phyloP scores from a whole-genome alignment of 1,284 basidiomycete genomes.

The Stygiomarasmius scandens region DNA sequence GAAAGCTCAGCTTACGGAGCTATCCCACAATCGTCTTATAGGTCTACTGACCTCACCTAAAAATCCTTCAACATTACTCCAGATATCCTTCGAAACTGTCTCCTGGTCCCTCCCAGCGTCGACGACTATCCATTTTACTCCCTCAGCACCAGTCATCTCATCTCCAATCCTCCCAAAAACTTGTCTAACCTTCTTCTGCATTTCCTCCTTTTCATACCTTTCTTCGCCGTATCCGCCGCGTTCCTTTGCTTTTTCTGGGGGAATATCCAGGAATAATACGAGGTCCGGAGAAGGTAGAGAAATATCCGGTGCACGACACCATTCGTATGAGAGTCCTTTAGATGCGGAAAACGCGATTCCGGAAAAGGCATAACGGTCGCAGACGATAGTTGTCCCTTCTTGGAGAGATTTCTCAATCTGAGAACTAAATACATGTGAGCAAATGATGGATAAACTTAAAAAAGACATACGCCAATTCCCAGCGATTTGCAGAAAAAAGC shows the following conservation, averaged over 20 bases:
- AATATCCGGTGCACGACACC: conserved; percentile 86
- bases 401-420: conserved; percentile 65
- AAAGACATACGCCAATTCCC: conserved; percentile 81
- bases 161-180: conserved; percentile 67
- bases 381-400: conserved; percentile 77
- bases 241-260: conserved; percentile 67
- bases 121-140: conserved; percentile 58
- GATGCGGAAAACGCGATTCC: conserved; percentile 93
- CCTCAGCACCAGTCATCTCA: conserved; percentile 41
- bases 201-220: conserved; percentile 81
- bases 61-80: conserved; percentile 51
- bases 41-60: conserved; percentile 38
- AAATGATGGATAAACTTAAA: conserved; percentile 1
- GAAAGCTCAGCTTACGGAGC: background rate
- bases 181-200: conserved; percentile 71
- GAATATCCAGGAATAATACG: conserved; percentile 85
- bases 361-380: conserved; percentile 96
- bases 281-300: conserved; percentile 89
- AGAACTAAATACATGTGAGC: conserved; percentile 45
- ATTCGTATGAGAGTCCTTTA: conserved; percentile 72
- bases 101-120: conserved; percentile 64
- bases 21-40: conserved; percentile 47
- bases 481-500: conserved; percentile 95
- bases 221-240: conserved; percentile 93
- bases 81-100: conserved; percentile 61